Evolutionary conservation across 148 eudicot genomes (phyloP).

Genomic region (Fallopia convolvulus): DNA sequence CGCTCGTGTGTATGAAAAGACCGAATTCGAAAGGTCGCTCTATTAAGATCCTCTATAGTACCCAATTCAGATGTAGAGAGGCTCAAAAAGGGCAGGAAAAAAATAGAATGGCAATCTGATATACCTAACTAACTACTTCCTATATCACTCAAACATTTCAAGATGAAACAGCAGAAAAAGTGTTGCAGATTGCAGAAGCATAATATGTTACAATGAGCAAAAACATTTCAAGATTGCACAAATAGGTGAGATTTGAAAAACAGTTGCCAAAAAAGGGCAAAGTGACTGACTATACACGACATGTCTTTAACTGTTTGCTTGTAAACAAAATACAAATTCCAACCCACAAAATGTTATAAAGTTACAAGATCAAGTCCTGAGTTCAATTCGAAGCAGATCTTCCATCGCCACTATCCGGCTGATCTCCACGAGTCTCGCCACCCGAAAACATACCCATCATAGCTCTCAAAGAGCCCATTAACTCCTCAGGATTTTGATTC

Average conservation of each 20-base stretch:
- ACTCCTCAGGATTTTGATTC: conserved; percentile 48
- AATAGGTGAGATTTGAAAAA: too few species aligned
- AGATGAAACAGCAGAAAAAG: too few species aligned
- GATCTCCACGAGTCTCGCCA: conserved; percentile 33
- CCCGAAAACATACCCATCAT: conserved; percentile 63
- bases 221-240: too few species aligned
- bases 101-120: too few species aligned
- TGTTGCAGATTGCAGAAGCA: too few species aligned
- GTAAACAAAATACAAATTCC: not conserved
- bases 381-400: conserved; percentile 32
- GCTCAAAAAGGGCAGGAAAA: too few species aligned
- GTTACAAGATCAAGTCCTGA: not conserved
- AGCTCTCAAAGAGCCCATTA: conserved; percentile 53
- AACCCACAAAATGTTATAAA: not conserved
- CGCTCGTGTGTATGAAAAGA: too few species aligned
- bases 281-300: not conserved
- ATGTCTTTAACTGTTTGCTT: not conserved
- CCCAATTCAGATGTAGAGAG: too few species aligned
- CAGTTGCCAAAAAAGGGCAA: not conserved
- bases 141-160: too few species aligned
- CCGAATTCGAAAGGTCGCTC: too few species aligned
- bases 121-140: not conserved
- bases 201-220: too few species aligned
- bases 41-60: too few species aligned
- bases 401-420: conserved; percentile 28